Percentiles rank a stretch among this genome's conserved stretches.
These are phyloP conservation scores for Aspergillus chevalieri DNA, from an alignment of 2,329 filamentous ascomycete species.

Conservation along the genomic window DNA sequence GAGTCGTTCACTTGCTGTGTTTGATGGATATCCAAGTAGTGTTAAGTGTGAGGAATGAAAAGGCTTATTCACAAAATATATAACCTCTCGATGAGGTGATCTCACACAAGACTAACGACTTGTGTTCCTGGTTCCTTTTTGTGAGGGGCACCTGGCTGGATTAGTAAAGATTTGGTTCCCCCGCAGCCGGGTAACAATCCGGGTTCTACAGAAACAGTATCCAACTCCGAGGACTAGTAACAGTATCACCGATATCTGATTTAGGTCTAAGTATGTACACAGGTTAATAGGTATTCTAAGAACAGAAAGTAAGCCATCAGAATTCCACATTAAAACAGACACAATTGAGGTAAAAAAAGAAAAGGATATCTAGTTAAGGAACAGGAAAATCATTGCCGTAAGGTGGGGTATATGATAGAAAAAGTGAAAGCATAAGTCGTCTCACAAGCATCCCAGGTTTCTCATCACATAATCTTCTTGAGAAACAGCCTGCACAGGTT, in stretches of 20 bases:
- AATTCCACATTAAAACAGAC: too few species aligned
- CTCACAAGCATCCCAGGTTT: slow-evolving; percentile 11
- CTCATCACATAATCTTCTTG: not conserved
- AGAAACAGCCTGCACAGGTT: not conserved
- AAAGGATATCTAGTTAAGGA: slow-evolving; percentile 8
- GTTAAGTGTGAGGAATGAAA: not conserved
- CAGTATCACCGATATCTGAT: not conserved
- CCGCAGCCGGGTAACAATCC: slow-evolving; percentile 10
- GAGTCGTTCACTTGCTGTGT: not conserved
- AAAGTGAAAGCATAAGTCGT: slow-evolving; percentile 16
- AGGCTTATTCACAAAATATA: not conserved
- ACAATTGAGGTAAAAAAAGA: slow-evolving; percentile 1
- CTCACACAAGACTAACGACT: not conserved
- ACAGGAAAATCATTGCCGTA: slow-evolving; percentile 17
- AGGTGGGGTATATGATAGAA: slow-evolving; percentile 23
- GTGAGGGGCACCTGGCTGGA: slow-evolving; percentile 12
- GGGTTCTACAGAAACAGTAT: slow-evolving; percentile 1
- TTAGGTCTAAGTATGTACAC: slow-evolving; percentile 22
- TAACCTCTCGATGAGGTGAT: not conserved
- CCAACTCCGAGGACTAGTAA: slow-evolving; percentile 3
- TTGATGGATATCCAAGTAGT: slow-evolving; percentile 1
- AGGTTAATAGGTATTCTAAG: slow-evolving; percentile 21
- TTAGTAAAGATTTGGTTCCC: slow-evolving; percentile 15
- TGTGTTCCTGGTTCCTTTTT: not conserved
- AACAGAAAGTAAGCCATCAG: not conserved